Evolutionary conservation across 106 monocot species (phyloP), one percentile per base, ranked within the genome.

Genomic region (Platanthera zijinensis): DNA sequence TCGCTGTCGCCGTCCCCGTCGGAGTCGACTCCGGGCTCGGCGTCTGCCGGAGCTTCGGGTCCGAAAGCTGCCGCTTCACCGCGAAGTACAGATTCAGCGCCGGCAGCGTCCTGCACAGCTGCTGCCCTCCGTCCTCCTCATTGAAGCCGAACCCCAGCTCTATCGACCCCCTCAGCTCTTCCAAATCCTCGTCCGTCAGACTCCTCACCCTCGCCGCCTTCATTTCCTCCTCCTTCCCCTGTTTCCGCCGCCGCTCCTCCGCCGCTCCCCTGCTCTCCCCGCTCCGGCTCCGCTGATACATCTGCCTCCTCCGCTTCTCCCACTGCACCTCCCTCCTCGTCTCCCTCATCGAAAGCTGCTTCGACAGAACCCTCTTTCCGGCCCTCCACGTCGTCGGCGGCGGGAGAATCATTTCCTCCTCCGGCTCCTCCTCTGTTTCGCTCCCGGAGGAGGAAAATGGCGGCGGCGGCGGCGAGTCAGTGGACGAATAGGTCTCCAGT

Each of bases 51-150:
- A 88, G 48, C 82, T 74, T 90, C 7, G 86, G 79, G 50, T 88
- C 88, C 7, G 93, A 90, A 45, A 90, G 57, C 81, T 92, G 95
- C 13, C 93, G 50, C 75, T 90, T 93, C 50, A 93, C 87, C 15
- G 90, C 89, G 79, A 96, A 93, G 79, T 93, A 96, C 50, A 93
- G 81, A 48, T 91, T 84, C 48, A 93, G 84, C 13, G 90, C 96
- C 1, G 96, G 96, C 17, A 93, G 81, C 0, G 88, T 89, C 57
- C 85, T 74, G 68, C 93, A 75, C 52, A 96, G 85, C 10, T 83
- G 28, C 11, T 80, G 80, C 32, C 89, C 85, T 1, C 87, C 93
- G 66, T 84, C 78, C 73, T 91, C 93, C 77, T 93, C 93, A 45
- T 77, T 83, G 81, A 96, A 96, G 12, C 88, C 83, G 57, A 92